Percentiles rank a stretch among this genome's conserved stretches.
These are phyloP conservation scores for Ustilago vetiveriae DNA, from an alignment of 1,284 basidiomycete genomes.

Conservation along the genomic window DNA sequence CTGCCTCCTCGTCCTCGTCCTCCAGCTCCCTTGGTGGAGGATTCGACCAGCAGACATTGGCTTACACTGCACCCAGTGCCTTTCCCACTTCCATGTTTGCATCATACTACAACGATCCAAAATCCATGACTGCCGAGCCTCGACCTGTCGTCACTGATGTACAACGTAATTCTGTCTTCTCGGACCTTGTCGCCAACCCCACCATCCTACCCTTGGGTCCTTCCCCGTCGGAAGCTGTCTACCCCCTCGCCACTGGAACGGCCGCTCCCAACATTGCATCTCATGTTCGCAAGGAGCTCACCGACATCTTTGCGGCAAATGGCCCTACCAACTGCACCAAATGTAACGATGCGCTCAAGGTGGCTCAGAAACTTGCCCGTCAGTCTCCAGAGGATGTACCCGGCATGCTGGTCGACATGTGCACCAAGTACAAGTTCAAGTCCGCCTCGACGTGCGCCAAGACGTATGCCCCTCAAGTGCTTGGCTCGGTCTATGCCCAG, in stretches of 20 bases:
- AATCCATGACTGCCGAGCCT: slow-evolving; percentile 48
- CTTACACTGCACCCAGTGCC: slow-evolving; percentile 58
- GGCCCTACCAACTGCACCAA: slow-evolving; percentile 71
- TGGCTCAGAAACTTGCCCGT: slow-evolving; percentile 76
- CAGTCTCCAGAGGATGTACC: slow-evolving; percentile 76
- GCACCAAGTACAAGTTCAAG: slow-evolving; percentile 73
- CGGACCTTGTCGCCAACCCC: slow-evolving; percentile 74
- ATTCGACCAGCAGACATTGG: slow-evolving; percentile 24
- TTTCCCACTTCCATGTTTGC: slow-evolving; percentile 65
- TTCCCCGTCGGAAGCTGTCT: slow-evolving; percentile 61
- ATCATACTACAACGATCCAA: slow-evolving; percentile 48
- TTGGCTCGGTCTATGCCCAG: slow-evolving; percentile 57
- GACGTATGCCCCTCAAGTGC: slow-evolving; percentile 37
- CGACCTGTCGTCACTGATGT: slow-evolving; percentile 58
- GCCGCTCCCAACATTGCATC: slow-evolving; percentile 68
- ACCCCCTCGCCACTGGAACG: slow-evolving; percentile 58
- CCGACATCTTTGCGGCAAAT: slow-evolving; percentile 44
- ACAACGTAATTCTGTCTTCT: slow-evolving; percentile 40
- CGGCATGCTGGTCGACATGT: slow-evolving; percentile 73
- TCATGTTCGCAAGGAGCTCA: slow-evolving; percentile 69
- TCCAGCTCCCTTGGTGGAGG: not conserved
- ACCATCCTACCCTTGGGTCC: slow-evolving; percentile 74
- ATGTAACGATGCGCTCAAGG: slow-evolving; percentile 74
- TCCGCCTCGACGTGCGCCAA: slow-evolving; percentile 68
- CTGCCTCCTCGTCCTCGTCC: not conserved